Base-by-base conservation (phyloP, 345 rosid genomes). In the Citrus reticulata region DNA sequence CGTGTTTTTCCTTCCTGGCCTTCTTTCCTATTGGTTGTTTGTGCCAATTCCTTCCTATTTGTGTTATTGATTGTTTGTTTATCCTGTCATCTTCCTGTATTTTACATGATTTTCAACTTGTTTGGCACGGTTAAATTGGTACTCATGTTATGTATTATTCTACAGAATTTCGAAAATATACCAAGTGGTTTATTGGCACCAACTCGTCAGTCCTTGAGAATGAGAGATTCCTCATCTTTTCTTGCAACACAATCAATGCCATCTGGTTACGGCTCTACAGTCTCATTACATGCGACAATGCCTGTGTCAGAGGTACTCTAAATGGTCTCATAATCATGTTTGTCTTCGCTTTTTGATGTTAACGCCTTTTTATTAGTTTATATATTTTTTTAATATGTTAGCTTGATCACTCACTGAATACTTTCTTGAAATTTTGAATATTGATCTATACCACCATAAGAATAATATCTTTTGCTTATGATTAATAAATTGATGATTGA, bases 291-390 rank as follows among this genome's bases (percentile, higher is more conserved):
- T 59, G 76, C 77, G 27, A 9, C 66, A 20, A 22, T 72, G 58
- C 80, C 89, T 30, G 68, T 82, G 46, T 63, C 79, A 68, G 88
- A 90, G 91, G 93, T 88, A 79, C 76, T 64, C 34, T 30, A 29
- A 60, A 7, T 75, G 51, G 17, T 54, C 70, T 65, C 57, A 20
- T 72, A 16, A 29, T 71, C 19, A 34, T 51, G 16, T 71, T 51
- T 34, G 37, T 20, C 49, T 65, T 65, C 46, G 7, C 5, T 65
- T 65, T 65, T 8, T 22, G 27, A 66, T 20, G 46, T 34, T 58
- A n/a, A n/a, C 62, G 11, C 25, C 27, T 58, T 58, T n/a, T 58
- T 59, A 6, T 54, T 54, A 4, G 20, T 54, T 54, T 17, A 17
- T 19, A 4, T 54, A 17, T 54, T 8, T 8, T 58, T 22, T 59